phyloP scores from a whole-genome alignment of 495 filamentous ascomycete genomes.

The Xylaria venustula region DNA sequence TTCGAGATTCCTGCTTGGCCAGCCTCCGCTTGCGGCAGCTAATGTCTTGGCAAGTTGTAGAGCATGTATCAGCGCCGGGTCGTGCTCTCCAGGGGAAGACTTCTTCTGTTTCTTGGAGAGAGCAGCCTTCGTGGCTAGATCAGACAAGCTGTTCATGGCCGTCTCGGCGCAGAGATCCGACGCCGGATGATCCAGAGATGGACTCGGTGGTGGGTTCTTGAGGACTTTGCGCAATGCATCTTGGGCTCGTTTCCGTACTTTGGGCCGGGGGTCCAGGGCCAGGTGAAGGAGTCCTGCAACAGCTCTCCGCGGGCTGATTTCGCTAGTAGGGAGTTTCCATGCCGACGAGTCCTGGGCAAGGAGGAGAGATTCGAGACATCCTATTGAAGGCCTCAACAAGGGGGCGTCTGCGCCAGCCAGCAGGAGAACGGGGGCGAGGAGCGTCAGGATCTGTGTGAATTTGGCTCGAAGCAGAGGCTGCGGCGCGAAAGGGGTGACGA shows the following conservation, averaged over 20 bases:
- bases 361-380: conserved; percentile 84
- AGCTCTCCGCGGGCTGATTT: conserved; percentile 84
- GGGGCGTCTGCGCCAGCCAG: conserved; percentile 83
- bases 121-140: conserved; percentile 60
- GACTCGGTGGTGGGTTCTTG: conserved; percentile 79
- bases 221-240: conserved; percentile 84
- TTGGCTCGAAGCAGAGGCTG: conserved; percentile 83
- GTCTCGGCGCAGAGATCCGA: conserved; percentile 94
- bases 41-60: conserved; percentile 88
- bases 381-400: conserved; percentile 82
- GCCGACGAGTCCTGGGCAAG: conserved; percentile 81
- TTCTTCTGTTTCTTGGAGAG: conserved; percentile 68
- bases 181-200: conserved; percentile 87
- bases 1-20: conserved; percentile 97
- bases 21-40: conserved; percentile 81
- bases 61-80: conserved; percentile 84
- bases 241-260: conserved; percentile 91
- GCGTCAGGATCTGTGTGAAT: conserved; percentile 87
- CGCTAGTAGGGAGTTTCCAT: conserved; percentile 81
- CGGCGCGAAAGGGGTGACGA: conserved; percentile 79
- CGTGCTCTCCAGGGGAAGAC: conserved; percentile 57
- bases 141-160: conserved; percentile 70
- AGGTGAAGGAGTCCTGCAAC: conserved; percentile 82
- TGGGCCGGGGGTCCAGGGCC: conserved; percentile 84
- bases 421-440: conserved; percentile 78